Conservation (phyloP, 371 early-diverging fungal genomes). For the Capniomyces stellatus region DNA sequence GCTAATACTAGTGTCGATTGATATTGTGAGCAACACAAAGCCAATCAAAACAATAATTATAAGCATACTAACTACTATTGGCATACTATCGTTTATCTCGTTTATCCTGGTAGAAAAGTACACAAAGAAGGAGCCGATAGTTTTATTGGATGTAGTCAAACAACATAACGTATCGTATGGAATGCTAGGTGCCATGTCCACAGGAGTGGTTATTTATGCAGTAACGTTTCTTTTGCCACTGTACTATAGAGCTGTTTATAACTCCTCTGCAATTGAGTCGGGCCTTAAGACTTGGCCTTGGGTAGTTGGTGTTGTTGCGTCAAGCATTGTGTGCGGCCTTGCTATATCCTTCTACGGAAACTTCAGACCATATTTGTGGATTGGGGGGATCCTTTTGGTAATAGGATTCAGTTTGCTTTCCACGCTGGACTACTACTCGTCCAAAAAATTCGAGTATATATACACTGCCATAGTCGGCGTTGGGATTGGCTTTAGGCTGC, state of each 20-base stretch:
- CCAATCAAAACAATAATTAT: constrained; percentile 32
- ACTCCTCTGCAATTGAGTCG: constrained; percentile 30
- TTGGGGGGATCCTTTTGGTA: background rate
- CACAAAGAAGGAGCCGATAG: constrained; percentile 28
- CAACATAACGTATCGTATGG: constrained; percentile 22
- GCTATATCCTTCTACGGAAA: background rate
- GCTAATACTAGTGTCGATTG: constrained; percentile 28
- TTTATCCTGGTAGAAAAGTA: constrained; percentile 27
- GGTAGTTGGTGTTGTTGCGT: background rate
- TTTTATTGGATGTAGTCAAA: constrained; percentile 31
- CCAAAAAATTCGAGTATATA: background rate
- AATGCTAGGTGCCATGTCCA: constrained; percentile 15
- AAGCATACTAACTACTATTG: constrained; percentile 27
- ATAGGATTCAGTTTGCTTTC: background rate
- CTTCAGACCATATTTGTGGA: constrained; percentile 1
- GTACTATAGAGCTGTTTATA: constrained; percentile 56
- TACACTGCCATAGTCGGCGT: background rate
- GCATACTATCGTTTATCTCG: constrained; percentile 14
- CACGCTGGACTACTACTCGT: background rate
- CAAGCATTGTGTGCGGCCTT: background rate
- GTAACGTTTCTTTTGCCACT: constrained; percentile 46
- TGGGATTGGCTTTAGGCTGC: constrained; percentile 1
- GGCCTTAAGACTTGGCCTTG: constrained; percentile 17
- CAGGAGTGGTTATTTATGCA: constrained; percentile 32
- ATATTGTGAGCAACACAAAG: constrained; percentile 37